These are phyloP conservation scores for Ophiocordyceps camponoti-leonardi DNA, from an alignment of 2,329 filamentous ascomycete genomes.

Conservation along the genomic window DNA sequence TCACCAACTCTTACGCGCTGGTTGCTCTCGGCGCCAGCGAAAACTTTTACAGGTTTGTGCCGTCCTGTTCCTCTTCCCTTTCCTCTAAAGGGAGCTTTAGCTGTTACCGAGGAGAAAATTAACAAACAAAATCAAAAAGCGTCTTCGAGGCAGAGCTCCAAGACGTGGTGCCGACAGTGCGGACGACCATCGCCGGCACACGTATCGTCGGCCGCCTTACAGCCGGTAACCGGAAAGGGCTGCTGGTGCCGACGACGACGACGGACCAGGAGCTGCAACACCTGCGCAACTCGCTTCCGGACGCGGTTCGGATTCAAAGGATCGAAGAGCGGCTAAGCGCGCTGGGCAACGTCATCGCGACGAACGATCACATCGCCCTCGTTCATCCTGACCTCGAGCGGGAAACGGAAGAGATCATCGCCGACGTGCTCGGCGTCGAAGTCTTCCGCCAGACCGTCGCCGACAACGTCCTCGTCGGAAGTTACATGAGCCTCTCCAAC, in stretches of 20 bases:
- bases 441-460: constrained; percentile 90
- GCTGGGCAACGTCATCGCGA: constrained; percentile 90
- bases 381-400: constrained; percentile 93
- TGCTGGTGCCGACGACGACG: constrained; percentile 88
- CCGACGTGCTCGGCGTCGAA: constrained; percentile 79
- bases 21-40: constrained; percentile 89
- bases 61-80: constrained; percentile 4
- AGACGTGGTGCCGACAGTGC: constrained; percentile 92
- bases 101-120: too few species aligned
- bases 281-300: constrained; percentile 84
- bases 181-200: constrained; percentile 90
- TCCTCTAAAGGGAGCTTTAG: too few species aligned
- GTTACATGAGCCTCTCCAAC: constrained; percentile 93
- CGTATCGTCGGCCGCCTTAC: constrained; percentile 92
- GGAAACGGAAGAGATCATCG: constrained; percentile 96
- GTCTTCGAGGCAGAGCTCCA: constrained; percentile 96
- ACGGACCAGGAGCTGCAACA: constrained; percentile 98
- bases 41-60: constrained; percentile 81
- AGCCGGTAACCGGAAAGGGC: constrained; percentile 88
- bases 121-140: too few species aligned
- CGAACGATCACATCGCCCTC: constrained; percentile 92
- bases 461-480: constrained; percentile 90
- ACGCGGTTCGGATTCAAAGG: constrained; percentile 82
- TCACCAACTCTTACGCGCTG: constrained; percentile 94
- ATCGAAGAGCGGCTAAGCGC: constrained; percentile 95